Conservation (phyloP, 306 rosid species). For the Acacia melanoxylon region DNA sequence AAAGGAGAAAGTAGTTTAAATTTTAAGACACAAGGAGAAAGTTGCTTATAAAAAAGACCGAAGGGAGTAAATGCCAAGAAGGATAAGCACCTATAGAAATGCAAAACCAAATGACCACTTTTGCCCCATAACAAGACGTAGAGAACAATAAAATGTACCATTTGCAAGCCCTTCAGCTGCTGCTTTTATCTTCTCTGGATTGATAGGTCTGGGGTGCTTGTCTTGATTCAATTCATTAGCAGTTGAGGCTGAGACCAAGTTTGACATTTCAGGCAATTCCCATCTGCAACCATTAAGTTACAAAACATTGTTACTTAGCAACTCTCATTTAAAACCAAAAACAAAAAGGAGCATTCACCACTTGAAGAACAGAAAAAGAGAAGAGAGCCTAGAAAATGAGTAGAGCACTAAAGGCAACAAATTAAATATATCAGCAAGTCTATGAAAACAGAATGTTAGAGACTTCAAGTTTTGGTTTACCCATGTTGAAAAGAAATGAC, state of each 20-base stretch:
- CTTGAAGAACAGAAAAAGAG: neutral
- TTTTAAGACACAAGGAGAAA: no score
- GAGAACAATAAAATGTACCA: slow-evolving; percentile 43
- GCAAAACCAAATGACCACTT: slow-evolving; percentile 12
- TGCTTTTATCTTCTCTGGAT: slow-evolving; percentile 85
- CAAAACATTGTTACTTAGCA: neutral
- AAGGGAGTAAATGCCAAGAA: neutral
- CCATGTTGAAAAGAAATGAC: neutral
- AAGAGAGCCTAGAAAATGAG: neutral
- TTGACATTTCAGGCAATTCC: slow-evolving; percentile 53
- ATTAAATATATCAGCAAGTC: neutral
- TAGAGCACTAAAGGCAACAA: neutral
- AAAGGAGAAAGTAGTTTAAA: no score
- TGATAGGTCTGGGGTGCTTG: slow-evolving; percentile 36
- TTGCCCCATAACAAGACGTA: neutral
- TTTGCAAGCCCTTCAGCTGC: slow-evolving; percentile 82
- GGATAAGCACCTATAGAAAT: neutral
- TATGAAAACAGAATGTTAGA: no score
- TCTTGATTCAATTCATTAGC: slow-evolving; percentile 85
- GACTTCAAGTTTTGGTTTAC: neutral
- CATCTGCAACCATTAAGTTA: slow-evolving; percentile 54
- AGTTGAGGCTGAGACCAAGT: slow-evolving; percentile 66
- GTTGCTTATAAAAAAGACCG: no score
- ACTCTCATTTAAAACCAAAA: neutral
- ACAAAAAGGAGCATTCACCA: neutral